Percentiles rank a stretch among this genome's conserved stretches.
Conservation (phyloP, 2,329 filamentous ascomycete genomes). For the Chalara sp. region DNA sequence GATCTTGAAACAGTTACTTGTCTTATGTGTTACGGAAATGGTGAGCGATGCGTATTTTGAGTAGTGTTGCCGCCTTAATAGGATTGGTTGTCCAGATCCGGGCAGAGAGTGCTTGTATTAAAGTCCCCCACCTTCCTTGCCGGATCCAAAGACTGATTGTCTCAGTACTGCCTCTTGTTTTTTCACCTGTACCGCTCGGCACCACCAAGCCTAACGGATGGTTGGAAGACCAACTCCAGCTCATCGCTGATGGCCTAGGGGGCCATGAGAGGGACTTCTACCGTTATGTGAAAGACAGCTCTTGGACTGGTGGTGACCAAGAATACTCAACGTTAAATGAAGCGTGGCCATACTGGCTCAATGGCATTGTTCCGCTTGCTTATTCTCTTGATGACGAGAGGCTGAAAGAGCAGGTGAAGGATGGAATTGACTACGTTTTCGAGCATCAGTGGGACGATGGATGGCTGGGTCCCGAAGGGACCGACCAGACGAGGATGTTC, state of each 20-base stretch:
- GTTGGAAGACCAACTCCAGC: constrained; percentile 37
- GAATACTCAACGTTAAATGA: constrained; percentile 50
- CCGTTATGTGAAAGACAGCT: constrained; percentile 42
- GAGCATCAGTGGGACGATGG: constrained; percentile 43
- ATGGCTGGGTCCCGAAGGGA: constrained; percentile 47
- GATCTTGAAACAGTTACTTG: too few relatives aligned
- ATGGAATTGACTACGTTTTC: constrained; percentile 40
- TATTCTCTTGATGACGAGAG: constrained; percentile 40
- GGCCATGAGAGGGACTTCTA: constrained; percentile 49
- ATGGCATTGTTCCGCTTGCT: constrained; percentile 49
- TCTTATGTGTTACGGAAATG: too few relatives aligned
- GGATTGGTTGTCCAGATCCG: too few relatives aligned
- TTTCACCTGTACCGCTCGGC: constrained; percentile 7
- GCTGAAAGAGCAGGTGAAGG: constrained; percentile 42
- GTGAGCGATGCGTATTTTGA: too few relatives aligned
- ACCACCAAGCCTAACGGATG: constrained; percentile 39
- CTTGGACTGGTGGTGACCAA: constrained; percentile 43
- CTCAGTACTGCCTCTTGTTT: constrained; percentile 8
- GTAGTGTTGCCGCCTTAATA: too few relatives aligned
- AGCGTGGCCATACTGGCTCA: constrained; percentile 47
- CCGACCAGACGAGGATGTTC: constrained; percentile 16
- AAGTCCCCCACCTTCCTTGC: too few relatives aligned
- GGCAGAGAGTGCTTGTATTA: too few relatives aligned
- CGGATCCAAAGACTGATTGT: too few relatives aligned
- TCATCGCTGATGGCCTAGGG: constrained; percentile 40